Evolutionary conservation across 306 rosid species (phyloP).

Genomic region (Sophora flavescens): DNA sequence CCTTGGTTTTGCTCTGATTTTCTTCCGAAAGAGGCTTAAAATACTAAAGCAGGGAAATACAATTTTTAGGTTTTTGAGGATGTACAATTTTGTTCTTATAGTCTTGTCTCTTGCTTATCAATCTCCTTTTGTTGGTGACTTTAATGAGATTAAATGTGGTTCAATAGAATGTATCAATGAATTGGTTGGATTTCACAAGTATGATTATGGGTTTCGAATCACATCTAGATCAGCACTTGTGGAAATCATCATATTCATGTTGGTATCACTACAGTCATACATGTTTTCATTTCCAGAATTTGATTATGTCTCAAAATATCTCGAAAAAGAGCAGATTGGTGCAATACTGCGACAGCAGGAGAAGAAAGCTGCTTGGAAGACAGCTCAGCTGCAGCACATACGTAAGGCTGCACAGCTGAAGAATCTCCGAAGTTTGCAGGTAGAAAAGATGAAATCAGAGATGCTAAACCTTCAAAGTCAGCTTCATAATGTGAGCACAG

Average conservation of each 20-base stretch:
- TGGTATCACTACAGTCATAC: conserved; percentile 86
- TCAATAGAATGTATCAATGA: conserved; percentile 64
- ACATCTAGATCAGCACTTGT: conserved; percentile 91
- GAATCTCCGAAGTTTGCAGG: conserved; percentile 83
- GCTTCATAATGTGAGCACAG: conserved; percentile 67
- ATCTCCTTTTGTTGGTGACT: conserved; percentile 83
- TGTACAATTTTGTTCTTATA: conserved; percentile 81
- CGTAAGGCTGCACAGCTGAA: conserved; percentile 80
- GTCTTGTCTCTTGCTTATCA: conserved; percentile 92
- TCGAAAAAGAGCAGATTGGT: conserved; percentile 95
- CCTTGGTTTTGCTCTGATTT: conserved; percentile 91
- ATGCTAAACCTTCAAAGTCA: conserved; percentile 83
- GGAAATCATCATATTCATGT: conserved; percentile 87
- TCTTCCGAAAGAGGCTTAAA: conserved; percentile 82
- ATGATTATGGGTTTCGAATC: conserved; percentile 90
- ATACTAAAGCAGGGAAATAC: conserved; percentile 85
- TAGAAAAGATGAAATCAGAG: conserved; percentile 95
- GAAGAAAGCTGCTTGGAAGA: conserved; percentile 89
- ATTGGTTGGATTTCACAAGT: conserved; percentile 84
- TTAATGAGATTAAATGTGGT: conserved; percentile 66
- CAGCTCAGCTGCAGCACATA: conserved; percentile 76
- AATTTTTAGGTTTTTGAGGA: conserved; percentile 79
- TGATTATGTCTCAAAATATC: conserved; percentile 79
- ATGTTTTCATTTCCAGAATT: conserved; percentile 85
- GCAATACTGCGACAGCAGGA: conserved; percentile 85